Evolutionary conservation across 805 yeast species (phyloP), one percentile per base, ranked within the genome.

Genomic region (Brettanomyces anomalus): DNA sequence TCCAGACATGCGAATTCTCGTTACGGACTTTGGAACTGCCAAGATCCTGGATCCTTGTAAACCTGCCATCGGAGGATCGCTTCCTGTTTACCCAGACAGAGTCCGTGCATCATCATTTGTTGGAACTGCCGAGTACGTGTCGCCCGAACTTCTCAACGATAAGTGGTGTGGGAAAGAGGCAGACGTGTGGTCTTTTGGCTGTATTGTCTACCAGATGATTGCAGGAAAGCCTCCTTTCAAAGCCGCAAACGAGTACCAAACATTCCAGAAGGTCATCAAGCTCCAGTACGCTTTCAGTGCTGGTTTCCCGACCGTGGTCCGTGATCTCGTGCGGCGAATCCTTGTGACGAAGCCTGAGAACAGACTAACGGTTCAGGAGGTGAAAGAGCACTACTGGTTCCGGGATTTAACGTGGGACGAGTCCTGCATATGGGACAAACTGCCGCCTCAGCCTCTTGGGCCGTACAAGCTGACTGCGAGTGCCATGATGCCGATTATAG

Each of bases 1-100:
- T 54, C 65, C 65, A 31, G 70, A 77, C 21, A 67, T 74, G 68
- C 72, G 78, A 45, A 68, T 83, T 34, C 81, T 78, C 58, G 70
- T 85, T 32, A 85, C 95, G 1, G 95, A 85, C 64, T 85, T 85
- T 58, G 95, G 95, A 20, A 85, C 95, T 0, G 94, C 94, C 0
- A 79, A 81, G 51, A 61, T 85, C 37, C 60, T 85, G 24, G 85
- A 81, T n/a, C 65, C 65, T 30, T 67, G 67, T 19, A 67, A 60
- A 3, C 62, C 69, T n/a, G 15, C 34, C 7, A 14, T 6, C 8
- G 34, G 34, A n/a, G 15, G n/a, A 3, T 6, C 15, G 6, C 18
- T n/a, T 6, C 34, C 34, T n/a, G 34, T 8, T 6, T 39, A 15
- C 30, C 88, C 89, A 8, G 55, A 71, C 14, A 82, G 82, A 52